A percentile compares a stretch with the other conserved stretches of the same genome.
Evolutionary conservation across 2,329 filamentous ascomycete genomes (phyloP).

Genomic region (Verticillium dahliae): DNA sequence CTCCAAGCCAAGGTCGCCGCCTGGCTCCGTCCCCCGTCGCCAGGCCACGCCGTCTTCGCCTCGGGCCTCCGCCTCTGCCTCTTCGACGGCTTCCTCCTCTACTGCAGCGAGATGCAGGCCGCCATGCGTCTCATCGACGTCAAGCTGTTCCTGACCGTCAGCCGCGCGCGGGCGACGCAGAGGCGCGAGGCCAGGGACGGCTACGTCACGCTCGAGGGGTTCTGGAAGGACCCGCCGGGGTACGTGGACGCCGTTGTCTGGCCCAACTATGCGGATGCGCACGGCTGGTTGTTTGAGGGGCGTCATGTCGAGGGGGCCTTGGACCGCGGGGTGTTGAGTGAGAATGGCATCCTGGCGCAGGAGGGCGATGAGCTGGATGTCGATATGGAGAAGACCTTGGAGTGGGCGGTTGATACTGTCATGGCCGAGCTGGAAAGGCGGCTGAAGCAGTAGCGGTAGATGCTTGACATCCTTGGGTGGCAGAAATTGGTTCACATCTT

Average conservation of each 20-base stretch:
- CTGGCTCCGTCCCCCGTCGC: slow-evolving; percentile 37
- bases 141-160: slow-evolving; percentile 70
- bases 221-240: slow-evolving; percentile 90
- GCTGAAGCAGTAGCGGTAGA: neutral
- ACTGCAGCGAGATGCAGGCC: slow-evolving; percentile 48
- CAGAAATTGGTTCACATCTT: too few species aligned
- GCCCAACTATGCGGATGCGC: slow-evolving; percentile 84
- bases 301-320: slow-evolving; percentile 59
- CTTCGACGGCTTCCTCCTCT: slow-evolving; percentile 86
- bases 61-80: slow-evolving; percentile 53
- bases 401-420: slow-evolving; percentile 62
- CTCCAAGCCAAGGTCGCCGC: slow-evolving; percentile 39
- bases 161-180: slow-evolving; percentile 55
- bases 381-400: slow-evolving; percentile 55
- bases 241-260: slow-evolving; percentile 95
- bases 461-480: too few species aligned
- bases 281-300: slow-evolving; percentile 70
- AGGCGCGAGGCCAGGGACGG: slow-evolving; percentile 64
- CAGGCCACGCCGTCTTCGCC: slow-evolving; percentile 30
- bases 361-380: slow-evolving; percentile 38
- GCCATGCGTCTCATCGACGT: slow-evolving; percentile 62
- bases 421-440: slow-evolving; percentile 37
- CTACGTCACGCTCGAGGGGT: slow-evolving; percentile 79
- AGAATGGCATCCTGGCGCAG: slow-evolving; percentile 42
- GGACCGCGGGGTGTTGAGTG: slow-evolving; percentile 35